These are phyloP conservation scores for Auriscalpium microsporum DNA, from an alignment of 768 basidiomycete species.

Conservation along the genomic window DNA sequence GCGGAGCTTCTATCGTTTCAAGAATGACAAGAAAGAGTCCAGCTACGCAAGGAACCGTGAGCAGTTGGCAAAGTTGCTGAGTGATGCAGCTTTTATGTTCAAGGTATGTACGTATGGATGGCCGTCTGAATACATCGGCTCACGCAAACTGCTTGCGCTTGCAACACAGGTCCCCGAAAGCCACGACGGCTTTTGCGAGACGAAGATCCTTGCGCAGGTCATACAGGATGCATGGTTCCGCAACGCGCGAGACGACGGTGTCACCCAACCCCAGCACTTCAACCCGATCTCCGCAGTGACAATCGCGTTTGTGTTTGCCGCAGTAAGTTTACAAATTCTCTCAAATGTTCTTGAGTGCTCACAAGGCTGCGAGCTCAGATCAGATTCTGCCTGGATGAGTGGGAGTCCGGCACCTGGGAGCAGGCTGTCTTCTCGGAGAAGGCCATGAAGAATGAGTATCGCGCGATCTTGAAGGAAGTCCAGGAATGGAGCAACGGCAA, in stretches of 20 bases:
- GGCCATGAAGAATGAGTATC: background rate
- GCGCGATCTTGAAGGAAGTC: background rate
- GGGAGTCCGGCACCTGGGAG: background rate
- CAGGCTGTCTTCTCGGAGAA: background rate
- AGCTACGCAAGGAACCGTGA: background rate
- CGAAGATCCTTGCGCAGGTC: background rate
- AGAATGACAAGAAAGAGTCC: background rate
- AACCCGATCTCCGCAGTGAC: background rate
- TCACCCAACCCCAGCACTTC: background rate
- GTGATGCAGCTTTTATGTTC: background rate
- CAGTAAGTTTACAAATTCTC: background rate
- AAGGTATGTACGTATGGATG: background rate
- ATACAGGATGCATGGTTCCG: background rate
- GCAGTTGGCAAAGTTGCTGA: background rate
- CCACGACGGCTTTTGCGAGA: background rate
- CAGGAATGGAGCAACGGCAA: background rate
- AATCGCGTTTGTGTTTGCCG: background rate
- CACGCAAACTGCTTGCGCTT: background rate
- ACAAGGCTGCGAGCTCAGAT: background rate
- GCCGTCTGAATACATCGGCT: background rate
- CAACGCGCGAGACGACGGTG: background rate
- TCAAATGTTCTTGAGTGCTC: too few species aligned
- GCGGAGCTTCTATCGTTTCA: background rate
- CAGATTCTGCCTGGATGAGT: background rate
- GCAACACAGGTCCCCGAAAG: background rate